Percentiles rank a stretch among this genome's conserved stretches.
Conservation (phyloP, 192 early-diverging fungal genomes). For the Gamsiella multidivaricata region DNA sequence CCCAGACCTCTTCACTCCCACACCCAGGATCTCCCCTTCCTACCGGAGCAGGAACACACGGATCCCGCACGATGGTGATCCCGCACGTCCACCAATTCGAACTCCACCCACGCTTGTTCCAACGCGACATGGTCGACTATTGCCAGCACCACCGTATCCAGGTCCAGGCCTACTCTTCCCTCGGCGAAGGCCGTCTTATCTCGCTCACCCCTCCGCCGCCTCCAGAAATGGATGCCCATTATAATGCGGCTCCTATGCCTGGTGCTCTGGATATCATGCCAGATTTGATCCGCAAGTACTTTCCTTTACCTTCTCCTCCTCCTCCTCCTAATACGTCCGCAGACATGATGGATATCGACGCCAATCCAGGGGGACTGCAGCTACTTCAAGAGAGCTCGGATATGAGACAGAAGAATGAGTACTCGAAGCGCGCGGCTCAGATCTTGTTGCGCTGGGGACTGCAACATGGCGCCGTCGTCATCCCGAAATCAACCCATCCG, state of each 20-base stretch:
- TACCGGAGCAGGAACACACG: background rate
- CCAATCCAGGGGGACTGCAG: background rate
- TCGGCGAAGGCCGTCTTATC: conserved; percentile 70
- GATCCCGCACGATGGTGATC: conserved; percentile 57
- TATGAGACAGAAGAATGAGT: conserved; percentile 22
- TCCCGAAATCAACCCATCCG: conserved; percentile 70
- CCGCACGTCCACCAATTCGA: conserved; percentile 82
- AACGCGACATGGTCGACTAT: conserved; percentile 65
- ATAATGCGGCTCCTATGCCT: conserved; percentile 15
- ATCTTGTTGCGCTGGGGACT: conserved; percentile 75
- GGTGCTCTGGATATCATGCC: conserved; percentile 43
- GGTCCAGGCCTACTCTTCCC: conserved; percentile 77
- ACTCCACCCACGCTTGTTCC: conserved; percentile 71
- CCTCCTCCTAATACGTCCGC: background rate
- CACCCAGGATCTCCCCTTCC: background rate
- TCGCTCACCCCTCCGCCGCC: conserved; percentile 16
- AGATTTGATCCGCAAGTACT: conserved; percentile 53
- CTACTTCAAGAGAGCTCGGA: conserved; percentile 4
- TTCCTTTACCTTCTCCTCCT: background rate
- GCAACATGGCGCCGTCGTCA: conserved; percentile 71
- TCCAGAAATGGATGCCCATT: conserved; percentile 25
- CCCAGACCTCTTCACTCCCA: conserved; percentile 19
- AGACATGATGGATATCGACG: background rate
- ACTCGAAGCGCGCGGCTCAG: conserved; percentile 54
- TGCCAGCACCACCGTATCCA: conserved; percentile 67